Evolutionary conservation across 441 rosid species (phyloP).

Genomic region (Capsella rubella): DNA sequence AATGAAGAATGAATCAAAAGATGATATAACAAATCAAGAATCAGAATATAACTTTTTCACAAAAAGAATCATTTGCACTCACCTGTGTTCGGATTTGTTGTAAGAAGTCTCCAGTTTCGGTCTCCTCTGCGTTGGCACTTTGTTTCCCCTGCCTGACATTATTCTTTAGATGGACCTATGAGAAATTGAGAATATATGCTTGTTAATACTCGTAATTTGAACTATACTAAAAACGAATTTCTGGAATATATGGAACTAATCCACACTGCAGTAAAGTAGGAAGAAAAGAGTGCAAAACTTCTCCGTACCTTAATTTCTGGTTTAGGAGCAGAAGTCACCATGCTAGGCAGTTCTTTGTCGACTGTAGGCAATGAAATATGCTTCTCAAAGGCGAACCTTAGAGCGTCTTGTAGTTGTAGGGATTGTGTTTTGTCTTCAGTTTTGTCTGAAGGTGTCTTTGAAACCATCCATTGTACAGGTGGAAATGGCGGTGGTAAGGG

Average conservation of each 20-base stretch:
- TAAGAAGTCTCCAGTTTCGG: conserved; percentile 78
- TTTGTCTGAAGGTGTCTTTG: conserved; percentile 49
- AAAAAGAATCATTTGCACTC: conserved; percentile 44
- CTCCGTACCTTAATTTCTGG: conserved; percentile 57
- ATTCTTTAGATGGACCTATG: conserved; percentile 56
- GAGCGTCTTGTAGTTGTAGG: conserved; percentile 44
- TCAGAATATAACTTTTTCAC: conserved; percentile 15
- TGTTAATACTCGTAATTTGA: conserved; percentile 16
- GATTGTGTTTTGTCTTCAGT: conserved; percentile 48
- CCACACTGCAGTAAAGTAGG: conserved; percentile 9
- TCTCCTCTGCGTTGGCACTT: conserved; percentile 52
- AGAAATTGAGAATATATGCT: conserved; percentile 17
- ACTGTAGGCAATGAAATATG: conserved; percentile 45
- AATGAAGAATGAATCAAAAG: conserved; percentile 15
- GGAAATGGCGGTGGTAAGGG: conserved; percentile 84
- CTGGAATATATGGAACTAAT: conserved; percentile 24
- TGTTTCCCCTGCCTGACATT: conserved; percentile 53
- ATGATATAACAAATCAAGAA: conserved; percentile 26
- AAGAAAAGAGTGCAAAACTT: conserved; percentile 9
- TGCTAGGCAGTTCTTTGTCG: conserved; percentile 46
- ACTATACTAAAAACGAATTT: conserved; percentile 25
- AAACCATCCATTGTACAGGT: conserved; percentile 68
- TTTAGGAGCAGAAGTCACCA: conserved; percentile 46
- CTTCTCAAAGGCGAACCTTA: conserved; percentile 48
- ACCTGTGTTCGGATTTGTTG: conserved; percentile 82